phyloP scores from a whole-genome alignment of 495 filamentous ascomycete genomes.

The Xylaria venustula region DNA sequence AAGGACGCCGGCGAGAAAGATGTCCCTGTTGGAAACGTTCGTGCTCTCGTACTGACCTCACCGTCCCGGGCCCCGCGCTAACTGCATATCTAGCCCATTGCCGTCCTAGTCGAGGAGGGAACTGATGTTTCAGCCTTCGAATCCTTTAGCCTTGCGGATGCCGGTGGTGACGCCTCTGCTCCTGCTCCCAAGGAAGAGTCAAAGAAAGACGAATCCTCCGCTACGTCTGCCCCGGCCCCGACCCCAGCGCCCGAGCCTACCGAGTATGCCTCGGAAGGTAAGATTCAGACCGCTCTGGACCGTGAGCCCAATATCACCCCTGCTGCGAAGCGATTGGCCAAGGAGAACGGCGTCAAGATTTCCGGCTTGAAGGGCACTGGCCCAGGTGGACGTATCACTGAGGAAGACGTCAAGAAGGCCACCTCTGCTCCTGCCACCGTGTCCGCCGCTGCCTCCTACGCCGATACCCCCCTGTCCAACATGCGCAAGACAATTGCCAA shows the following conservation, averaged over 20 bases:
- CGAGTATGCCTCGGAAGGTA: slow-evolving; percentile 74
- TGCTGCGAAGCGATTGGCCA: slow-evolving; percentile 74
- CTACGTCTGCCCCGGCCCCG: slow-evolving; percentile 59
- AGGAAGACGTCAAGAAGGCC: slow-evolving; percentile 86
- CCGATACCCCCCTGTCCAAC: slow-evolving; percentile 78
- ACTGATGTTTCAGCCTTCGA: slow-evolving; percentile 84
- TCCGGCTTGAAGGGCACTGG: slow-evolving; percentile 85
- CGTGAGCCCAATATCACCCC: slow-evolving; percentile 71
- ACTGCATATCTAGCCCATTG: slow-evolving; percentile 73
- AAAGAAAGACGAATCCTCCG: slow-evolving; percentile 53
- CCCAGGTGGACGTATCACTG: slow-evolving; percentile 81
- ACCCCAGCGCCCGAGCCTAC: slow-evolving; percentile 57
- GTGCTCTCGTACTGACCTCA: slow-evolving; percentile 35
- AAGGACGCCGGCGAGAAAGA: slow-evolving; percentile 95
- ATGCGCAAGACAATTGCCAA: slow-evolving; percentile 98
- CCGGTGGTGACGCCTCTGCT: slow-evolving; percentile 74
- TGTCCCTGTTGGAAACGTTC: slow-evolving; percentile 89
- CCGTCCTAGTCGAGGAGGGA: slow-evolving; percentile 88
- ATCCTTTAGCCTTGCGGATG: slow-evolving; percentile 83
- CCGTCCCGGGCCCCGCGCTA: slow-evolving; percentile 32
- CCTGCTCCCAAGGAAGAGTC: slow-evolving; percentile 62
- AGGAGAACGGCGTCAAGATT: slow-evolving; percentile 81
- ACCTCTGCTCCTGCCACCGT: slow-evolving; percentile 42
- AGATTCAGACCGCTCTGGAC: slow-evolving; percentile 78
- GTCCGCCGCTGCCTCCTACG: slow-evolving; percentile 65